phyloP scores from a whole-genome alignment of 176 grass and related monocot species.

The Paspalum vaginatum region DNA sequence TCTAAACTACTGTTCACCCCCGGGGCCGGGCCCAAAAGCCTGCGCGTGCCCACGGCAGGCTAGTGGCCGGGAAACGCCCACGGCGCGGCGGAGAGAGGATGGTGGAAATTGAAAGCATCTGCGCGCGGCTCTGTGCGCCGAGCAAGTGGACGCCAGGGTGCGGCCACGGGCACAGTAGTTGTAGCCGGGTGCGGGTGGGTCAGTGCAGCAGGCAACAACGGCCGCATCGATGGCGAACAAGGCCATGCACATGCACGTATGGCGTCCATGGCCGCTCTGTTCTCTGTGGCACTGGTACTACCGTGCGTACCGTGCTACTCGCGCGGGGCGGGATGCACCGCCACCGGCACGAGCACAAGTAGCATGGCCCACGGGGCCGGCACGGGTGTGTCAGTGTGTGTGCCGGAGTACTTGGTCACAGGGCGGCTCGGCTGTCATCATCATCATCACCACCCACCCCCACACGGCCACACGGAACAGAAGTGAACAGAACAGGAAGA shows the following conservation, averaged over 20 bases:
- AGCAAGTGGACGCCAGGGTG: not conserved
- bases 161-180: not conserved
- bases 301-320: no score
- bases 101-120: slow-evolving; percentile 2
- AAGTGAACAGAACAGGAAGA: no score
- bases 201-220: not conserved
- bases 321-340: no score
- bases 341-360: no score
- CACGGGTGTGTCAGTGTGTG: not conserved
- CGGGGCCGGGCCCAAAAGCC: no score
- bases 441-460: no score
- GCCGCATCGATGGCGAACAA: no score
- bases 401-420: no score
- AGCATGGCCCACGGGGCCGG: not conserved
- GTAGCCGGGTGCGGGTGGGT: not conserved
- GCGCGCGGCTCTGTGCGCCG: not conserved
- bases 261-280: not conserved
- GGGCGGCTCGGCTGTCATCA: no score
- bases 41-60: no score
- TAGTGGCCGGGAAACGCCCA: not conserved
- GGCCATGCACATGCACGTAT: not conserved
- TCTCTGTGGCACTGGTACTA: not conserved
- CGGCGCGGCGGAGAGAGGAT: not conserved
- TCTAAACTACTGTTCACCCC: no score
- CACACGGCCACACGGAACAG: not conserved